These are phyloP conservation scores for Boeremia exigua DNA, from an alignment of 2,329 filamentous ascomycete species.

Conservation along the genomic window DNA sequence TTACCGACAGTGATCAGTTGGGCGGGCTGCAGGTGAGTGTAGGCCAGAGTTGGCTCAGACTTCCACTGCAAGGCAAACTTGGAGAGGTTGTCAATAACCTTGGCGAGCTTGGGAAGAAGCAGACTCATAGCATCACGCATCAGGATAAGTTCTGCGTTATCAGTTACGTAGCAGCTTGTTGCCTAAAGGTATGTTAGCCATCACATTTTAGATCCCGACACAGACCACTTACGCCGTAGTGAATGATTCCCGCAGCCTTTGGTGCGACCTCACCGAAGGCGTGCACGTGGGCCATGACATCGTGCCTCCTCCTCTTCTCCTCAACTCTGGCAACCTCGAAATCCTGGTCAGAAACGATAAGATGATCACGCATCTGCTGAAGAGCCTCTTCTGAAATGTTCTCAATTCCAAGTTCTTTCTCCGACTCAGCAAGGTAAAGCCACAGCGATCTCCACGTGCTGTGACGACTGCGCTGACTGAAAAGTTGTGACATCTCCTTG, in stretches of 20 bases:
- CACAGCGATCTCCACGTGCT: constrained; percentile 86
- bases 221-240: constrained; percentile 65
- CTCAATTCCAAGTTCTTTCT: constrained; percentile 79
- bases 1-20: constrained; percentile 71
- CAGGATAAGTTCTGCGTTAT: constrained; percentile 62
- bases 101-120: constrained; percentile 78
- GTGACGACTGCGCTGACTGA: constrained; percentile 76
- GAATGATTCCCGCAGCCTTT: constrained; percentile 81
- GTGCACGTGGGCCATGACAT: constrained; percentile 72
- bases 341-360: constrained; percentile 55
- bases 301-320: constrained; percentile 65
- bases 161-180: constrained; percentile 37
- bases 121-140: constrained; percentile 76
- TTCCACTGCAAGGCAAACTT: constrained; percentile 77
- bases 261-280: constrained; percentile 77
- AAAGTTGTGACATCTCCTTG: constrained; percentile 66
- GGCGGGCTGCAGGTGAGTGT: constrained; percentile 74
- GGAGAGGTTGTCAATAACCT: constrained; percentile 75
- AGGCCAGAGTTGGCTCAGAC: constrained; percentile 73
- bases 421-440: constrained; percentile 80
- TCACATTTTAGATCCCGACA: constrained; percentile 14
- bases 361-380: constrained; percentile 54
- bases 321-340: constrained; percentile 56
- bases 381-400: constrained; percentile 69
- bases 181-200: constrained; percentile 69